Percentiles rank a stretch among this genome's conserved stretches.
Conservation (phyloP, 1,284 basidiomycete species). For the Cyathus olla region DNA sequence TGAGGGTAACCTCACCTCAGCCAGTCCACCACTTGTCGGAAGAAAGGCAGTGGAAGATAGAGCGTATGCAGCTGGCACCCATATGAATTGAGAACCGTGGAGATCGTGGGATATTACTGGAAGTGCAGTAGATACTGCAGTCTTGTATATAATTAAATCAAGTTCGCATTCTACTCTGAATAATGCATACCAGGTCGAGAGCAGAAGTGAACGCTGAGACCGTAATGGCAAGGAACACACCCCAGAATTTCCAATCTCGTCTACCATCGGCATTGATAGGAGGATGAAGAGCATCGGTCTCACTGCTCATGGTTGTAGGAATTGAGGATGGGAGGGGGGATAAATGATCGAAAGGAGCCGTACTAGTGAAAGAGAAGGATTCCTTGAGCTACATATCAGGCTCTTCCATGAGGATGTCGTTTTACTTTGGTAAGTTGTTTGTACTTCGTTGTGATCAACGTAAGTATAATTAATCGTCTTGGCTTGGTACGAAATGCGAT, state of each 20-base stretch:
- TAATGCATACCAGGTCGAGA: neutral
- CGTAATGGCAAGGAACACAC: neutral
- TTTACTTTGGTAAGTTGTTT: no score
- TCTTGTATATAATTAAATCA: neutral
- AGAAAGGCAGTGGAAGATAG: slow-evolving; percentile 30
- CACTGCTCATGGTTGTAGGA: no score
- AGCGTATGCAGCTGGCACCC: slow-evolving; percentile 32
- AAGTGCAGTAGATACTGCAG: slow-evolving; percentile 3
- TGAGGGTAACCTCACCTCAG: slow-evolving; percentile 6
- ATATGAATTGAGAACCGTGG: neutral
- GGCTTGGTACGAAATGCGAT: no score
- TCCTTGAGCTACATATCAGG: no score
- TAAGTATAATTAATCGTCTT: no score
- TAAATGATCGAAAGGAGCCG: no score
- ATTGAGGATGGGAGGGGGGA: no score
- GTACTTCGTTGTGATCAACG: no score
- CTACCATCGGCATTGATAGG: neutral
- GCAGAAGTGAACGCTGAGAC: neutral
- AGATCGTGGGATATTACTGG: neutral
- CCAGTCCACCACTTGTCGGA: slow-evolving; percentile 25
- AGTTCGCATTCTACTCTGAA: neutral
- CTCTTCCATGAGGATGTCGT: no score
- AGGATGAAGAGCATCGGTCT: no score
- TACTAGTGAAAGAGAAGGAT: no score
- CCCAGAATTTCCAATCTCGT: neutral